Evolutionary conservation across 805 yeast genomes (phyloP).

Genomic region (Ogataea corticis): DNA sequence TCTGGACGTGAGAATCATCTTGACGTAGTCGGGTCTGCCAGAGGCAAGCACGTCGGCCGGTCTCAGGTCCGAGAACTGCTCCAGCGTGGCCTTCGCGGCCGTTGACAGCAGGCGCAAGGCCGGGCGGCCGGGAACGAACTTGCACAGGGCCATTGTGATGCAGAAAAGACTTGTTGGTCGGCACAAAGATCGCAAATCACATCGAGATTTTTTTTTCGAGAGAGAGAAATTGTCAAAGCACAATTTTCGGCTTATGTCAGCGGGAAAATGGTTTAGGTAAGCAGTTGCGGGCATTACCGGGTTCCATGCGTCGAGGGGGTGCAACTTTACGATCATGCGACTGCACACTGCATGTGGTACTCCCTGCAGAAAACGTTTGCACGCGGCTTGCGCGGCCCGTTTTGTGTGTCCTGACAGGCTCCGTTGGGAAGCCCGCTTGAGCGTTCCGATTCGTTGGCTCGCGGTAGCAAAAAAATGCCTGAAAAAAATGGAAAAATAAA

Average conservation of each 20-base stretch:
- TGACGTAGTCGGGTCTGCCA: slow-evolving; percentile 89
- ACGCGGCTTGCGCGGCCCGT: background rate
- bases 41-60: slow-evolving; percentile 53
- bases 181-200: too few species aligned
- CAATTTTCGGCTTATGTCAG: too few species aligned
- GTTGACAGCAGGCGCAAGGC: background rate
- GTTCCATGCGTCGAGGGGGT: too few species aligned
- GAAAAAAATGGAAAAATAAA: background rate
- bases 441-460: slow-evolving; percentile 3
- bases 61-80: slow-evolving; percentile 47
- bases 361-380: background rate
- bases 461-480: background rate
- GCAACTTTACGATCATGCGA: too few species aligned
- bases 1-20: slow-evolving; percentile 84
- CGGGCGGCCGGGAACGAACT: background rate
- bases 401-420: too few species aligned
- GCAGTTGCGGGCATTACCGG: too few species aligned
- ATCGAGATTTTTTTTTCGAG: too few species aligned
- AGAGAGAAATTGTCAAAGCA: too few species aligned
- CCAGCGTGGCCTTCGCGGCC: slow-evolving; percentile 10
- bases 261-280: too few species aligned
- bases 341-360: background rate
- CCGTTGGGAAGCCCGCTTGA: too few species aligned
- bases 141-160: background rate
- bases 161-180: too few species aligned